phyloP scores from a whole-genome alignment of 331 rosid species.

The Telfairia occidentalis region DNA sequence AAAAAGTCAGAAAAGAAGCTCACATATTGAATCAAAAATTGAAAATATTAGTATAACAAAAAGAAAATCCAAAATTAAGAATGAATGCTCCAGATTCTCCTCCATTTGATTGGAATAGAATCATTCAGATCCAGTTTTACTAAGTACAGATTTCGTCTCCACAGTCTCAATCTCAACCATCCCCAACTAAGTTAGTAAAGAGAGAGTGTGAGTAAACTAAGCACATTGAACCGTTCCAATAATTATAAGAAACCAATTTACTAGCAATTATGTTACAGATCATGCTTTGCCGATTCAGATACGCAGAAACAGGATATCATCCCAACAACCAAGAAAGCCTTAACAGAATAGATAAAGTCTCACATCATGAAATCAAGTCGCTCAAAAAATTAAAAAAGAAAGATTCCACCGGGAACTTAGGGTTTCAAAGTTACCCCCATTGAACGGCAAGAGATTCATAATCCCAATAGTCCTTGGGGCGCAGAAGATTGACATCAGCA shows the following conservation, averaged over 20 bases:
- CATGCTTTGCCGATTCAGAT: not conserved
- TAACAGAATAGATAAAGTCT: not conserved
- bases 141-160: not conserved
- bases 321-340: not conserved
- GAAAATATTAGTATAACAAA: not conserved
- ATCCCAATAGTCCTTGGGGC: constrained; percentile 91
- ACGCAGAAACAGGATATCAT: not conserved
- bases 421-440: constrained; percentile 62
- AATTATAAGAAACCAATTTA: not conserved
- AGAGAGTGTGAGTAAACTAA: not conserved
- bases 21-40: not conserved
- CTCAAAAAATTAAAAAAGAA: not conserved
- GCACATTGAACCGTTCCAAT: not conserved
- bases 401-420: constrained; percentile 7
- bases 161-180: not conserved
- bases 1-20: not conserved
- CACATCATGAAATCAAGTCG: not conserved
- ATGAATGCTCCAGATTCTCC: not conserved
- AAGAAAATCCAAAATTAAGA: not conserved
- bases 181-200: not conserved
- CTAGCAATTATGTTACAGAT: not conserved
- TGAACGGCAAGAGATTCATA: constrained; percentile 87
- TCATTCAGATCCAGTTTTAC: constrained; percentile 5
- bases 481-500: constrained; percentile 66
- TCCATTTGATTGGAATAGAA: not conserved